Conservation (phyloP, 768 basidiomycete genomes). For the Kwoniella shandongensis region DNA sequence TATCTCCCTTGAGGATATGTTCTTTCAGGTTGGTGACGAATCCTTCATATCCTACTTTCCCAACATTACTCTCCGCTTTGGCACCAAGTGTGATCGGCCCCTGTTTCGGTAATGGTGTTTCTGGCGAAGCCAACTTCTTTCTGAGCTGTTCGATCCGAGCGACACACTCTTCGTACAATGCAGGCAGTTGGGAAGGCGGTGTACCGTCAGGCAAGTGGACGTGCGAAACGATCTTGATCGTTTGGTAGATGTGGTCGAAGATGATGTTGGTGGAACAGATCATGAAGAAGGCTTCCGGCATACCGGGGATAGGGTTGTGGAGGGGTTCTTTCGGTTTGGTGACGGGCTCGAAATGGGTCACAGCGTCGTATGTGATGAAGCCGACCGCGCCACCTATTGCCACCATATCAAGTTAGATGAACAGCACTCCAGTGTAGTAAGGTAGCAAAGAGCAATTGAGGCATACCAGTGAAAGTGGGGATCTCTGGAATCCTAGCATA, state of each 20-base stretch:
- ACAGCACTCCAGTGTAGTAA: not conserved
- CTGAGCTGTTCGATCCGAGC: conserved; percentile 79
- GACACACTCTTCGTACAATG: conserved; percentile 85
- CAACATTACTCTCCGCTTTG: conserved; percentile 81
- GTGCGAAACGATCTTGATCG: conserved; percentile 91
- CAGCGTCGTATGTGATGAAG: conserved; percentile 94
- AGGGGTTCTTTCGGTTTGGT: conserved; percentile 59
- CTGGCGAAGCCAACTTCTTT: conserved; percentile 65
- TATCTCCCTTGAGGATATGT: conserved; percentile 93
- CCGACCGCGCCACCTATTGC: conserved; percentile 84
- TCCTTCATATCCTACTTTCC: conserved; percentile 82
- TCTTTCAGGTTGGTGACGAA: conserved; percentile 91
- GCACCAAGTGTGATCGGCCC: conserved; percentile 54
- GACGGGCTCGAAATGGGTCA: conserved; percentile 95
- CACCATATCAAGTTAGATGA: not conserved
- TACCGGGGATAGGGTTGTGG: conserved; percentile 73
- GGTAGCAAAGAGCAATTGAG: not conserved
- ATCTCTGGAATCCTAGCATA: conserved; percentile 90
- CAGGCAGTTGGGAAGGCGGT: conserved; percentile 60
- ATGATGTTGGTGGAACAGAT: conserved; percentile 91
- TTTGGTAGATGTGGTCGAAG: conserved; percentile 96
- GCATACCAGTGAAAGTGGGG: conserved; percentile 75
- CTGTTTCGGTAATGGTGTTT: conserved; percentile 60
- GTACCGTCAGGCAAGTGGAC: conserved; percentile 79
- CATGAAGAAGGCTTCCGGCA: conserved; percentile 95